These are phyloP conservation scores for Boletus fagicola DNA, from an alignment of 768 basidiomycete species.

Conservation along the genomic window DNA sequence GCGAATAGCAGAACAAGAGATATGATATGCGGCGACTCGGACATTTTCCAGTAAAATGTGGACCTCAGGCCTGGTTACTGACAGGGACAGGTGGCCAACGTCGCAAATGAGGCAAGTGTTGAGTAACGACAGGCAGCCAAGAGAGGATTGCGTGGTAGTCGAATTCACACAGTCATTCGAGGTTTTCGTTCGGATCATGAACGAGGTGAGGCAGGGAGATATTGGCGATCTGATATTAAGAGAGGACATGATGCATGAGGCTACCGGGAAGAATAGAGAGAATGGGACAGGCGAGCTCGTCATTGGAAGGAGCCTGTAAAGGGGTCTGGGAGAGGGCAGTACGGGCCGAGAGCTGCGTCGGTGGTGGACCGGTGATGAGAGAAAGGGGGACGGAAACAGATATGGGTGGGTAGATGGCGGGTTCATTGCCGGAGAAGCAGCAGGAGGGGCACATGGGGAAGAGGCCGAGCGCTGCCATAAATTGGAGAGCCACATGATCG, in stretches of 20 bases:
- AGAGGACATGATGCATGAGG: slow-evolving; percentile 31
- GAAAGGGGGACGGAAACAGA: neutral
- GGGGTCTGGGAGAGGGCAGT: neutral
- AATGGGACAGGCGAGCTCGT: neutral
- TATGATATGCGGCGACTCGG: slow-evolving; percentile 20
- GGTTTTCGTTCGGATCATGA: slow-evolving; percentile 30
- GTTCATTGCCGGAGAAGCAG: slow-evolving; percentile 27
- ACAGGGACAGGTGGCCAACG: neutral
- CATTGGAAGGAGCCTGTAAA: neutral
- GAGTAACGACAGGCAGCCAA: slow-evolving; percentile 7
- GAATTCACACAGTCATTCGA: slow-evolving; percentile 28
- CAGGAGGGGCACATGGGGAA: slow-evolving; percentile 8
- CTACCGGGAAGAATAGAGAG: slow-evolving; percentile 9
- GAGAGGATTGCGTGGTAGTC: slow-evolving; percentile 1
- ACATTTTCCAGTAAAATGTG: slow-evolving; percentile 8
- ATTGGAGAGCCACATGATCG: slow-evolving; percentile 20
- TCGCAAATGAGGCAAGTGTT: slow-evolving; percentile 15
- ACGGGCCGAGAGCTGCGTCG: slow-evolving; percentile 4
- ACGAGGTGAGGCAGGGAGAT: slow-evolving; percentile 25
- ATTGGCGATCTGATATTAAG: slow-evolving; percentile 34
- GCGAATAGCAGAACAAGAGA: slow-evolving; percentile 4
- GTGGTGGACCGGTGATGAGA: neutral
- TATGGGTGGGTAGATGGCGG: neutral
- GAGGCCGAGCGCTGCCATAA: slow-evolving; percentile 21
- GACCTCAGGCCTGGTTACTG: slow-evolving; percentile 7